phyloP scores from a whole-genome alignment of 768 basidiomycete species.

The Macrocybe gigantea region DNA sequence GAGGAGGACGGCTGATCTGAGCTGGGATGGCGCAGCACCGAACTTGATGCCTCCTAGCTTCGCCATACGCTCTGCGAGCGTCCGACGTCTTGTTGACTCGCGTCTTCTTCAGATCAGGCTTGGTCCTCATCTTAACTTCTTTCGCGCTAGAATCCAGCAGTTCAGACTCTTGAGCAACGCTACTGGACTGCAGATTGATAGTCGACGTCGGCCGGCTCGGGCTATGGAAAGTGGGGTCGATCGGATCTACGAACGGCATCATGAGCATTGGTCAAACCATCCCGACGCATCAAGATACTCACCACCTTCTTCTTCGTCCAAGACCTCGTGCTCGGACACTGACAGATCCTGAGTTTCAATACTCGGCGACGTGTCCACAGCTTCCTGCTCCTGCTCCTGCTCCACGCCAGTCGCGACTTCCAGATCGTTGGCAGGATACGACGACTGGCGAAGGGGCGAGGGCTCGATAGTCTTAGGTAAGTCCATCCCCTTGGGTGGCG shows the following conservation, averaged over 20 bases:
- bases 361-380: slow-evolving; percentile 2
- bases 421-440: background rate
- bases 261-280: slow-evolving; percentile 2
- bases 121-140: too few relatives aligned
- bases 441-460: slow-evolving; percentile 1
- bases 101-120: slow-evolving; percentile 26
- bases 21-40: slow-evolving; percentile 51
- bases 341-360: slow-evolving; percentile 13
- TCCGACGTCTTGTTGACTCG: slow-evolving; percentile 51
- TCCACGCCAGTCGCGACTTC: background rate
- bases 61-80: slow-evolving; percentile 94
- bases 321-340: slow-evolving; percentile 32
- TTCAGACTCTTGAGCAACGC: too few relatives aligned
- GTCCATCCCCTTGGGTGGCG: background rate
- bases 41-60: slow-evolving; percentile 83
- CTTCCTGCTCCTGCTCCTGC: background rate
- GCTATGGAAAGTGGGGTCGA: slow-evolving; percentile 59
- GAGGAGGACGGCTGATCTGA: slow-evolving; percentile 29
- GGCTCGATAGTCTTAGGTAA: background rate
- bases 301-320: slow-evolving; percentile 65
- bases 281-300: slow-evolving; percentile 13
- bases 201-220: slow-evolving; percentile 37
- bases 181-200: slow-evolving; percentile 11
- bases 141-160: too few relatives aligned
- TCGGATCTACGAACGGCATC: slow-evolving; percentile 44